Conservation (phyloP, 2,329 filamentous ascomycete species). For the Fusarium protoensiforme region DNA sequence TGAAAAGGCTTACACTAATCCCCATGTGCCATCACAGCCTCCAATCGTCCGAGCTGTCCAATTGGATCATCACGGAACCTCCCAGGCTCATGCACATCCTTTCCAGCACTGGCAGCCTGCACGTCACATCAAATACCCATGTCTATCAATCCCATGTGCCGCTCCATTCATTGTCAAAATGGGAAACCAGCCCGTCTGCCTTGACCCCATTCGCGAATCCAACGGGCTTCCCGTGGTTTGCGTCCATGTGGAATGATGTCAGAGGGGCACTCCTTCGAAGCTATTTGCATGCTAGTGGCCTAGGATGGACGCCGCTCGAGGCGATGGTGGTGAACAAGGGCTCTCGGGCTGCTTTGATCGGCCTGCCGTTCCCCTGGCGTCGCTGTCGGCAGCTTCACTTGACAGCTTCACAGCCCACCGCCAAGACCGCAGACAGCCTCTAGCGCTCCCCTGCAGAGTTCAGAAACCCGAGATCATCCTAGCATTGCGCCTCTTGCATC, state of each 20-base stretch:
- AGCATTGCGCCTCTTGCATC: not conserved
- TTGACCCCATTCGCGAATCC: not conserved
- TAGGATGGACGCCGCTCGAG: not conserved
- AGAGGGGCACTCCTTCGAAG: conserved; percentile 1
- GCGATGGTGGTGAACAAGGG: not conserved
- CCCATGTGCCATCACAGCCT: not conserved
- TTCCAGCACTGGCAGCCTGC: conserved; percentile 8
- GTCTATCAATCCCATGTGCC: not conserved
- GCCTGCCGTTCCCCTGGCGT: not conserved
- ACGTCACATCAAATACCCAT: not conserved
- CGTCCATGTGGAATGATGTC: conserved; percentile 30
- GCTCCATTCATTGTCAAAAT: not conserved
- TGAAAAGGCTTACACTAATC: not conserved
- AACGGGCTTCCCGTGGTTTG: not conserved
- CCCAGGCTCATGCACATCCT: conserved; percentile 1
- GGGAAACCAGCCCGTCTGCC: not conserved
- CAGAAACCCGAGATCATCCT: not conserved
- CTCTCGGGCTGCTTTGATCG: not conserved
- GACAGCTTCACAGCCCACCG: not conserved
- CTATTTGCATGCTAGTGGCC: not conserved
- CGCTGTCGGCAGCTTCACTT: not conserved
- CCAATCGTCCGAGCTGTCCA: not conserved
- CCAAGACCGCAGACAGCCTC: not conserved
- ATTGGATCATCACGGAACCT: conserved; percentile 14
- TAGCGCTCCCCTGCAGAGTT: not conserved